Evolutionary conservation across 2,329 filamentous ascomycete species (phyloP), one percentile per base, ranked within the genome.

Genomic region (Phyllosticta citriasiana): DNA sequence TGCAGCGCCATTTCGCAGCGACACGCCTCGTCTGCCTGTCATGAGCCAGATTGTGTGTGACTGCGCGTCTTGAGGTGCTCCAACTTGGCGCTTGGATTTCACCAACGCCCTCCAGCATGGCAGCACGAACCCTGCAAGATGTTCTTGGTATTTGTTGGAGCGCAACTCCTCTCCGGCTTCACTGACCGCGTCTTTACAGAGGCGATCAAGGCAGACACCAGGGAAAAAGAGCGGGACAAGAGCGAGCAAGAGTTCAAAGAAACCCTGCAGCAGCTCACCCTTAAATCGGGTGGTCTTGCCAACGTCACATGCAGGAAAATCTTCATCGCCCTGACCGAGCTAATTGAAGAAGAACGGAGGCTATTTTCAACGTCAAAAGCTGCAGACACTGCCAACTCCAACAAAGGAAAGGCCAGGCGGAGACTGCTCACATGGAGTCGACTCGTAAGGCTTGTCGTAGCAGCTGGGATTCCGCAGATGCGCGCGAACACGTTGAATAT

Each of bases 281-380:
- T 66, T 77, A 64, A 72, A 47, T 47, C 40, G n/a, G 40, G 77
- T 35, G 68, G 70, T 5, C 77, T 96, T 35, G 82, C 82, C 54
- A 90, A 96, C 70, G 89, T 88, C 70, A 82, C 83, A n/a, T 96
- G 89, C 66, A 88, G 94, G 69, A 82, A 83, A 63, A 85, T 97
- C 53, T 89, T 90, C 67, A 91, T 97, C 4, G 7, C 40, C 14
- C n/a, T 47, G 40, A n/a, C 14, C 16, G n/a, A n/a, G 14, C 16
- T 4, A 5, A 47, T 47, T 6, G 14, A 47, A n/a, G 16, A 16
- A 16, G 14, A 16, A 47, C 14, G 40, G 16, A 5, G 16, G 14
- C 14, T 6, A 2, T 47, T 47, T 47, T 16, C 16, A 16, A 47
- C n/a, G 40, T 47, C 40, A 47, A 47, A n/a, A n/a, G 14, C 40